Conservation (phyloP, 805 yeast genomes). For the Kluyveromyces nonfermentans region DNA sequence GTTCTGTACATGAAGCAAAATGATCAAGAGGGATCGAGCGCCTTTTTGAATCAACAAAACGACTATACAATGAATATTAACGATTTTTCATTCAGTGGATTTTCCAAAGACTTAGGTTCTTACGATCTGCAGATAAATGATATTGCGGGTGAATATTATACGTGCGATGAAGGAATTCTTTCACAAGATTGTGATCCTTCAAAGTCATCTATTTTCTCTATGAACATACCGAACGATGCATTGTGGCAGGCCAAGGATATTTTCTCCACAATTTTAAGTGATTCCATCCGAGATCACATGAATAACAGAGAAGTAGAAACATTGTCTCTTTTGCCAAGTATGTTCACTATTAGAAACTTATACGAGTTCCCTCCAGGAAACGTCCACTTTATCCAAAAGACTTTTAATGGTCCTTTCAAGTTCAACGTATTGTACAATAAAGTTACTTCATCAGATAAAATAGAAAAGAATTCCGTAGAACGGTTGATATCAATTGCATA, state of each 20-base stretch:
- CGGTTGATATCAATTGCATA: conserved; percentile 16
- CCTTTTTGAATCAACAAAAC: background rate
- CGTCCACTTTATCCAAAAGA: conserved; percentile 68
- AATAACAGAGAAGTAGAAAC: conserved; percentile 16
- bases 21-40: conserved; percentile 31
- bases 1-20: conserved; percentile 76
- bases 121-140: conserved; percentile 56
- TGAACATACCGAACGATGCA: conserved; percentile 60
- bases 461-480: conserved; percentile 23
- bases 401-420: conserved; percentile 64
- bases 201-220: conserved; percentile 53
- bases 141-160: conserved; percentile 32
- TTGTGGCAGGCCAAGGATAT: conserved; percentile 76
- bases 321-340: conserved; percentile 31
- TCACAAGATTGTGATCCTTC: conserved; percentile 46
- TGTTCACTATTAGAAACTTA: conserved; percentile 48
- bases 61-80: conserved; percentile 8
- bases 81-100: conserved; percentile 36
- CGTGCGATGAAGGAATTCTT: conserved; percentile 19
- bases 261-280: conserved; percentile 58
- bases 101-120: conserved; percentile 53
- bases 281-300: conserved; percentile 45
- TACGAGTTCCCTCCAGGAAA: conserved; percentile 56
- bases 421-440: conserved; percentile 59
- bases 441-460: conserved; percentile 33